Evolutionary conservation across 1,284 basidiomycete genomes (phyloP).

Genomic region (Cutaneotrichosporon spelunceum): DNA sequence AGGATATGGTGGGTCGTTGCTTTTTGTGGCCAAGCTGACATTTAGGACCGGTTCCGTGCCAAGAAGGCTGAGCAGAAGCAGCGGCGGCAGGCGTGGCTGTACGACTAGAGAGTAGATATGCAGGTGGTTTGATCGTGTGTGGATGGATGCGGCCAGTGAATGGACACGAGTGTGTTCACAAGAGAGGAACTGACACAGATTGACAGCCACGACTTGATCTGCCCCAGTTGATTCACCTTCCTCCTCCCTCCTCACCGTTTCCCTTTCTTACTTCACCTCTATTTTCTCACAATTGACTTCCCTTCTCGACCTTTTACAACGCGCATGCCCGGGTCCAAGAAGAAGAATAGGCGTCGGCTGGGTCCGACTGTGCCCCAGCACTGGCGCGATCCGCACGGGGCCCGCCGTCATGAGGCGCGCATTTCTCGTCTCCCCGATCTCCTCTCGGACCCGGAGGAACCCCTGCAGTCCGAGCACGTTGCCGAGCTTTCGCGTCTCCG

Average conservation of each 20-base stretch:
- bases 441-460: not conserved
- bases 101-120: conserved; percentile 56
- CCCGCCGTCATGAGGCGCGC: not conserved
- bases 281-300: no score
- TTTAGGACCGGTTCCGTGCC: conserved; percentile 78
- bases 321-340: no score
- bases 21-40: conserved; percentile 13
- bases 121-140: not conserved
- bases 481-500: not conserved
- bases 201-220: no score
- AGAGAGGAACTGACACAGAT: not conserved
- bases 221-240: no score
- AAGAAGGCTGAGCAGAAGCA: conserved; percentile 79
- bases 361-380: no score
- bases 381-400: not conserved
- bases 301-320: no score
- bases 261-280: no score
- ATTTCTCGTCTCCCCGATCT: not conserved
- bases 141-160: no score
- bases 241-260: no score
- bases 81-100: conserved; percentile 81
- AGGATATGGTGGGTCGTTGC: conserved; percentile 68
- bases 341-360: no score
- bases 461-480: not conserved
- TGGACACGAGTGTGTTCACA: not conserved